These are phyloP conservation scores for Lyophyllum shimeji DNA, from an alignment of 768 basidiomycete genomes.

Conservation along the genomic window DNA sequence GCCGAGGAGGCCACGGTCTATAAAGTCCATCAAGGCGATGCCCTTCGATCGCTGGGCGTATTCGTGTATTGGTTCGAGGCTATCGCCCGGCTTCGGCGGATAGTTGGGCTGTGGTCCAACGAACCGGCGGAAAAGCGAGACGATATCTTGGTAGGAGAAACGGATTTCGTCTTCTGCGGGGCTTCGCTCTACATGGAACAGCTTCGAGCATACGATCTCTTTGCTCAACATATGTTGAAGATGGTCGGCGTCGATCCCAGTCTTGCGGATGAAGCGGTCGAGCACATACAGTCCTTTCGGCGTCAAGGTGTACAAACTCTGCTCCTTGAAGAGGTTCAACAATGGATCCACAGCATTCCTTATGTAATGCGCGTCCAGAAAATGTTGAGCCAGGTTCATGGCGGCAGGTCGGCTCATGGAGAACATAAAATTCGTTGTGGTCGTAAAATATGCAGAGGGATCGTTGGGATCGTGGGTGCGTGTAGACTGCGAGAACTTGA, in stretches of 20 bases:
- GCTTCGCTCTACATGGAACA: conserved; percentile 75
- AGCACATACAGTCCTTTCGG: conserved; percentile 73
- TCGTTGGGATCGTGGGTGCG: conserved; percentile 10
- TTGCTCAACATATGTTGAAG: conserved; percentile 64
- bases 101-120: conserved; percentile 68
- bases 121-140: conserved; percentile 73
- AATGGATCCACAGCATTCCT: conserved; percentile 63
- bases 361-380: conserved; percentile 70
- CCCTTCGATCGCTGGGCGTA: conserved; percentile 10
- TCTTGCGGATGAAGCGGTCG: conserved; percentile 72
- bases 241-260: conserved; percentile 28
- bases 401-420: conserved; percentile 11
- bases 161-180: conserved; percentile 76
- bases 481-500: conserved; percentile 17
- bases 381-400: conserved; percentile 36
- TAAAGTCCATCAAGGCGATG: not conserved
- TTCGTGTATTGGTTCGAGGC: conserved; percentile 13
- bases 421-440: conserved; percentile 16
- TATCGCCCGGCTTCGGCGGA: conserved; percentile 29
- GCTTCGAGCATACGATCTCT: conserved; percentile 76
- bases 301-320: conserved; percentile 62
- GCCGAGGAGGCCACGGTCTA: conserved; percentile 1
- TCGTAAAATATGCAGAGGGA: conserved; percentile 9
- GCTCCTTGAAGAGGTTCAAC: conserved; percentile 59
- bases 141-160: conserved; percentile 65